A percentile compares a stretch with the other conserved stretches of the same genome.
phyloP scores from a whole-genome alignment of 139 green algal species.

The Tetraselmis chui region DNA sequence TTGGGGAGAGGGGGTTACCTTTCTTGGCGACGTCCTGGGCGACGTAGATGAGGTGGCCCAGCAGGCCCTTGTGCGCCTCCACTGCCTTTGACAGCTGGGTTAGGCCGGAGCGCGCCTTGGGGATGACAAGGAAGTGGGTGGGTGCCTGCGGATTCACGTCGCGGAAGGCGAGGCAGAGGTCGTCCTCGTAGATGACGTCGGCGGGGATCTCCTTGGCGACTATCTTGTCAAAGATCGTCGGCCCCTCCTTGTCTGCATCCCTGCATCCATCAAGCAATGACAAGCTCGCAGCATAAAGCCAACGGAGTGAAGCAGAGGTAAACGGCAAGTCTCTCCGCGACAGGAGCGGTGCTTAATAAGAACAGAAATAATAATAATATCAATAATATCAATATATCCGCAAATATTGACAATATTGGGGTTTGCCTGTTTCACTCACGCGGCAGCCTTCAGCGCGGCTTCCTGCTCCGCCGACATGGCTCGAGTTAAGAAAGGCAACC shows the following conservation, averaged over 20 bases:
- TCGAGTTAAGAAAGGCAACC: not conserved
- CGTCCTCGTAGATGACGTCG: slow-evolving; percentile 93
- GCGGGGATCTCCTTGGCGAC: slow-evolving; percentile 80
- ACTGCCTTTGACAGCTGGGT: slow-evolving; percentile 70
- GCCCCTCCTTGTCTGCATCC: slow-evolving; percentile 25
- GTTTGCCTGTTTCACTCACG: no score
- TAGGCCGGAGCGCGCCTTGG: slow-evolving; percentile 50
- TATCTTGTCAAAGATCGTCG: slow-evolving; percentile 97
- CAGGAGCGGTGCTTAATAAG: no score
- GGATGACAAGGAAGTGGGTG: slow-evolving; percentile 71
- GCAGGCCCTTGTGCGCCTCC: slow-evolving; percentile 65
- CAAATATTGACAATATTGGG: no score
- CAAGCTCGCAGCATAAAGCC: no score
- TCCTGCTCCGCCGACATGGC: not conserved
- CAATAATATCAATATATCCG: no score
- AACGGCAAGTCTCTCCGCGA: no score
- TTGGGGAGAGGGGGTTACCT: no score
- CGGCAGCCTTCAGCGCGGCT: not conserved
- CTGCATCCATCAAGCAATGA: slow-evolving; percentile 1
- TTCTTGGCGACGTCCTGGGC: slow-evolving; percentile 70
- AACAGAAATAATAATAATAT: no score
- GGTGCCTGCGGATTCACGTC: slow-evolving; percentile 88
- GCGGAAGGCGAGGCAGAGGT: slow-evolving; percentile 81
- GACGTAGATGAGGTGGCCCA: slow-evolving; percentile 84
- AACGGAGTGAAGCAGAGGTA: no score